Evolutionary conservation across 768 basidiomycete species (phyloP).

Genomic region (Lactifluus subvellereus): DNA sequence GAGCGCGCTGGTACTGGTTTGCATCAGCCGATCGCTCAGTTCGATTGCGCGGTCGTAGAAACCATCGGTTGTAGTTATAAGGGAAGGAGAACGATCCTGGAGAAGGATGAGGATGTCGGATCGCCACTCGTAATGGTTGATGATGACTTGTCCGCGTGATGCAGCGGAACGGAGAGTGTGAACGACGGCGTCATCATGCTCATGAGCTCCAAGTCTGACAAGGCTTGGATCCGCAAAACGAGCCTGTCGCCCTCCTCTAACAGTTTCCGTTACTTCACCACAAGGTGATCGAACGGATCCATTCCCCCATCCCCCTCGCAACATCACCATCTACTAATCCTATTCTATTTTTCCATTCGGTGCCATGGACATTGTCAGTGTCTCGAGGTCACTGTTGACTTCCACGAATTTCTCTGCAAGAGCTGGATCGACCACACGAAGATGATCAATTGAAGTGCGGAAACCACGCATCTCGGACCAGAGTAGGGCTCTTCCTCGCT

Average conservation of each 20-base stretch:
- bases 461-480: conserved; percentile 11
- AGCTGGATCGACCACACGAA: neutral
- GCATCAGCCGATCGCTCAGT: neutral
- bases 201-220: neutral
- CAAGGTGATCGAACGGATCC: neutral
- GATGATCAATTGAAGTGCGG: neutral
- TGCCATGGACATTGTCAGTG: neutral
- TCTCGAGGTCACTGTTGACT: neutral
- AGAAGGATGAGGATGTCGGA: neutral
- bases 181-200: neutral
- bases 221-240: neutral
- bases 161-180: neutral
- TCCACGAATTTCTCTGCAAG: neutral
- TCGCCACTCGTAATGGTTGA: neutral
- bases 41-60: neutral
- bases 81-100: conserved; percentile 50
- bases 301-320: neutral
- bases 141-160: neutral
- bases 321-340: neutral
- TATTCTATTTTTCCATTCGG: neutral
- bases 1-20: neutral
- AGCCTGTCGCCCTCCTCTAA: neutral
- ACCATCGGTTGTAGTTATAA: neutral
- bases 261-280: neutral
- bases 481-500: conserved; percentile 1